phyloP scores from a whole-genome alignment of 306 rosid genomes.

The Spatholobus suberectus region DNA sequence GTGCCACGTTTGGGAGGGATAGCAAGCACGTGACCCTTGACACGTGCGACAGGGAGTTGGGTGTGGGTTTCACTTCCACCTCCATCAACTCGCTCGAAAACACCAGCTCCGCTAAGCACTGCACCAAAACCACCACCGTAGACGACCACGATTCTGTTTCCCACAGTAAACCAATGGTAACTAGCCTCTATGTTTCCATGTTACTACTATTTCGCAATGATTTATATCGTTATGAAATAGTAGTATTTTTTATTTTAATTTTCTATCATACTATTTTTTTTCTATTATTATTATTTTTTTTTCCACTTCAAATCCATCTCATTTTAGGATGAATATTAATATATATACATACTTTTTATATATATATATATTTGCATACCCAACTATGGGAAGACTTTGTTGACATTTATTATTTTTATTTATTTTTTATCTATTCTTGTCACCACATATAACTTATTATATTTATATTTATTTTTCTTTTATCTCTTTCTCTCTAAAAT shows the following conservation, averaged over 20 bases:
- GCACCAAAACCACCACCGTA: slow-evolving; percentile 51
- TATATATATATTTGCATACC: no score
- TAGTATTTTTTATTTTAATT: no score
- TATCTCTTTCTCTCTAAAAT: neutral
- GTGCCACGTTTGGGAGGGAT: slow-evolving; percentile 62
- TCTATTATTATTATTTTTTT: no score
- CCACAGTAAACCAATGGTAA: slow-evolving; percentile 75
- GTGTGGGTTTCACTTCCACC: slow-evolving; percentile 54
- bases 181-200: neutral
- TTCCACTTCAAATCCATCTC: no score
- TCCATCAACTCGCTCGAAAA: slow-evolving; percentile 70
- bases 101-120: slow-evolving; percentile 58
- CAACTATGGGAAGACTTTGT: no score
- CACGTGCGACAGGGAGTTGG: slow-evolving; percentile 58
- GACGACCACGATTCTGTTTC: slow-evolving; percentile 89
- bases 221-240: no score
- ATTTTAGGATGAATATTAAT: no score
- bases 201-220: no score
- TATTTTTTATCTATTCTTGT: neutral
- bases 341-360: no score
- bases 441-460: neutral
- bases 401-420: neutral
- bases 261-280: no score
- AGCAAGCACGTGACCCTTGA: slow-evolving; percentile 57
- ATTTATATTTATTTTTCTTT: neutral